Conservation (phyloP, 169 alveolate genomes). For the Eimeria brunetti region DNA sequence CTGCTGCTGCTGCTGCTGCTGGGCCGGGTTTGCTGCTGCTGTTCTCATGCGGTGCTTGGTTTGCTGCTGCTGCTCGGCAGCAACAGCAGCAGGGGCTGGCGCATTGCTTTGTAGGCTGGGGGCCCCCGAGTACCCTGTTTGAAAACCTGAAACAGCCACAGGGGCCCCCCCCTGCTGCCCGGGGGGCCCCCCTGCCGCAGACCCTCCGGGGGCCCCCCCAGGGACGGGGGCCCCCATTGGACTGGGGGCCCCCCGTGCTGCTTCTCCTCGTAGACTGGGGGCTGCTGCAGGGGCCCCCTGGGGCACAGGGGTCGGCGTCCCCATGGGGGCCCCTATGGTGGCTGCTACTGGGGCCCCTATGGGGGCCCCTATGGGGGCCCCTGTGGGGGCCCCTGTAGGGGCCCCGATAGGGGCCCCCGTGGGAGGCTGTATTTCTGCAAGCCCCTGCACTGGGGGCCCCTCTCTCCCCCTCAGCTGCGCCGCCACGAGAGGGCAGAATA, state of each 20-base stretch:
- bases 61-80: background rate
- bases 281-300: background rate
- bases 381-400: background rate
- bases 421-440: no score
- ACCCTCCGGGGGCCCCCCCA: background rate
- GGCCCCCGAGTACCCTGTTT: background rate
- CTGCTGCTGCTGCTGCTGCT: background rate
- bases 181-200: background rate
- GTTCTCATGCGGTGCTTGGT: background rate
- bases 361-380: background rate
- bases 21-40: no score
- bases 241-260: background rate
- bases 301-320: background rate
- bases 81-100: background rate
- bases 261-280: background rate
- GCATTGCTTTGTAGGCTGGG: background rate
- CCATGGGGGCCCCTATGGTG: background rate
- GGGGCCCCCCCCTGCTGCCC: background rate
- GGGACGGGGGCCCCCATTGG: no score
- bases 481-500: no score
- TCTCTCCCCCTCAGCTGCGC: no score
- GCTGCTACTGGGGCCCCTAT: background rate
- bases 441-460: no score
- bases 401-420: no score
- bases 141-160: background rate